A percentile compares a stretch with the other conserved stretches of the same genome.
These are phyloP conservation scores for Daldinia childiae DNA, from an alignment of 495 filamentous ascomycete species.

Conservation along the genomic window DNA sequence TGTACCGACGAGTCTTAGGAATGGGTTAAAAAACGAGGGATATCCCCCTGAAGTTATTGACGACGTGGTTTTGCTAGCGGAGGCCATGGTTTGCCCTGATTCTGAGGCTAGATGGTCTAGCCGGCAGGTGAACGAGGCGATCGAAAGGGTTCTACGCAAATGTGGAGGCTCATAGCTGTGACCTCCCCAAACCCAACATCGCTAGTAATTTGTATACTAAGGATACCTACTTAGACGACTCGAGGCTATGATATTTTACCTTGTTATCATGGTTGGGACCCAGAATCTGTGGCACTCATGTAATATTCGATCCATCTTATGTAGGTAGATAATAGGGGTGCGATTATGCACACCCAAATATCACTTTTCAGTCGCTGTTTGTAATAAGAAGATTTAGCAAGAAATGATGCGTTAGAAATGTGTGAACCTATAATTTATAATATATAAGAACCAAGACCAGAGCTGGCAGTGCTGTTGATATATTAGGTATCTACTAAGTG, in stretches of 20 bases:
- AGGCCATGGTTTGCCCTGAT: constrained; percentile 58
- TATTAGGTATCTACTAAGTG: no score
- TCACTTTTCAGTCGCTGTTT: no score
- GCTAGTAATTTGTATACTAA: neutral
- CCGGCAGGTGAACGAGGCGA: constrained; percentile 27
- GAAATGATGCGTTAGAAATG: no score
- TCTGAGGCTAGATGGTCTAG: constrained; percentile 54
- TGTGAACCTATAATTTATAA: no score
- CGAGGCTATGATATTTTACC: neutral
- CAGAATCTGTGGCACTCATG: no score
- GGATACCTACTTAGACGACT: neutral
- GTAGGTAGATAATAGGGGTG: no score
- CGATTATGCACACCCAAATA: no score
- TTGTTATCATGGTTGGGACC: no score
- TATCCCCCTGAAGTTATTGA: constrained; percentile 50
- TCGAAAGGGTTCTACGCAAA: constrained; percentile 27
- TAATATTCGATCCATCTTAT: no score
- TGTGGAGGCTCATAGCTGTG: constrained; percentile 12
- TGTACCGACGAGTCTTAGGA: constrained; percentile 20
- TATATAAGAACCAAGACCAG: no score
- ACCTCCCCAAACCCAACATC: neutral
- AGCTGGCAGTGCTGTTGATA: no score
- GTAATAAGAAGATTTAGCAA: no score
- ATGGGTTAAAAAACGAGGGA: constrained; percentile 38
- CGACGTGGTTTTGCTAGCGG: constrained; percentile 53